Evolutionary conservation across 129 eudicot species (phyloP).

Genomic region (Apium graveolens): DNA sequence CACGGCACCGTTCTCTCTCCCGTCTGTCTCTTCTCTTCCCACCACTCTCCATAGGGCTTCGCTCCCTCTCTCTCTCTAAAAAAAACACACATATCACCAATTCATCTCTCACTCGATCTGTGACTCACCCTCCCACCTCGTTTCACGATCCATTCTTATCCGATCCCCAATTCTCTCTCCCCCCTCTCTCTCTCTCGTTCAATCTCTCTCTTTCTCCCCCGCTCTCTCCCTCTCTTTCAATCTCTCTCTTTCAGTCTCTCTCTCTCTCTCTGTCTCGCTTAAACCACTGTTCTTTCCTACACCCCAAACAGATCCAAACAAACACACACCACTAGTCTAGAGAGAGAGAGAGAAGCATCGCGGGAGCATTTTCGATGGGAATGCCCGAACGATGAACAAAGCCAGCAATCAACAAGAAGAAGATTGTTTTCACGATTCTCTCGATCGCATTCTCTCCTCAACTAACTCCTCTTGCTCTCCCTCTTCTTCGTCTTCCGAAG

Average conservation of each 20-base stretch:
- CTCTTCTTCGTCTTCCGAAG: slow-evolving; percentile 32
- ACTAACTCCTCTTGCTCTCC: slow-evolving; percentile 73
- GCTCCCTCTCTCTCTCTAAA: slow-evolving; percentile 1
- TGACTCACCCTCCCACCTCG: slow-evolving; percentile 6
- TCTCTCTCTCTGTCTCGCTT: not conserved
- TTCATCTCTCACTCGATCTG: slow-evolving; percentile 29
- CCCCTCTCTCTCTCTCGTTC: not conserved
- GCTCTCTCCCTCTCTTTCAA: not conserved
- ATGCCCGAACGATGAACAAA: slow-evolving; percentile 90
- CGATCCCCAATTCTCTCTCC: slow-evolving; percentile 22
- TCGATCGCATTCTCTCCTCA: slow-evolving; percentile 83
- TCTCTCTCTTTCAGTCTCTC: slow-evolving; percentile 7
- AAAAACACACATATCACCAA: not conserved
- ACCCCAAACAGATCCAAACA: not conserved
- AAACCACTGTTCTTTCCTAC: slow-evolving; percentile 2
- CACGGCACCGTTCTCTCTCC: slow-evolving; percentile 37
- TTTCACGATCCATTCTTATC: slow-evolving; percentile 16
- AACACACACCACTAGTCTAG: not conserved
- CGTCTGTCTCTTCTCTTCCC: slow-evolving; percentile 13
- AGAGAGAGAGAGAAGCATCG: slow-evolving; percentile 12
- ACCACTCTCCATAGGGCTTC: slow-evolving; percentile 14
- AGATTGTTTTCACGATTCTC: slow-evolving; percentile 78
- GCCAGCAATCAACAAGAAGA: slow-evolving; percentile 26
- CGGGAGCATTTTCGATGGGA: slow-evolving; percentile 57
- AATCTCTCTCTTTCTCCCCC: not conserved